phyloP scores from a whole-genome alignment of 352 stramenopile genomes.

The Pelagophyceae sp. region DNA sequence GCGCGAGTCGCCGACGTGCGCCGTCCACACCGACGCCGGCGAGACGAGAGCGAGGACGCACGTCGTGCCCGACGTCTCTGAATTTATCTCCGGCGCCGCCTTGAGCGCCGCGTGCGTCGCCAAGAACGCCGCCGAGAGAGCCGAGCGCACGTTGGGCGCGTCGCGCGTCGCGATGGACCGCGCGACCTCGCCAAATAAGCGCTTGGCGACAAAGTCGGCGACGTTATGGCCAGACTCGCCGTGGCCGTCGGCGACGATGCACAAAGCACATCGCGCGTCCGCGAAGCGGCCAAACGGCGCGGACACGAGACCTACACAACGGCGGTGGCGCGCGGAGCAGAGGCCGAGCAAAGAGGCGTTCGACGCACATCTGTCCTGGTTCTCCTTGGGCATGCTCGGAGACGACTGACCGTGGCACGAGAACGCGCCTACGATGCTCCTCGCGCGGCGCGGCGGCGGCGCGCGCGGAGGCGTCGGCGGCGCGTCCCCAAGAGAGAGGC shows the following conservation, averaged over 20 bases:
- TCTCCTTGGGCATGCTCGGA: constrained; percentile 54
- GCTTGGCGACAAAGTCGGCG: constrained; percentile 54
- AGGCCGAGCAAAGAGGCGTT: not conserved
- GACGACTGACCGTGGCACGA: constrained; percentile 57
- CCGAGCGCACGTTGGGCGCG: constrained; percentile 31
- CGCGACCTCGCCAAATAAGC: constrained; percentile 40
- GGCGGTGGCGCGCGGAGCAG: not conserved
- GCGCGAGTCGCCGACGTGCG: constrained; percentile 61
- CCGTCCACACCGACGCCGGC: constrained; percentile 43
- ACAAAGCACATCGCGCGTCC: constrained; percentile 49
- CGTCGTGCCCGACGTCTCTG: constrained; percentile 45
- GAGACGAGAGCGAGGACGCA: constrained; percentile 49
- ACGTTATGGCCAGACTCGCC: constrained; percentile 57
- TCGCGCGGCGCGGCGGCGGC: too few relatives aligned
- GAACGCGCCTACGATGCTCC: constrained; percentile 46
- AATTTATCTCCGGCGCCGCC: constrained; percentile 3
- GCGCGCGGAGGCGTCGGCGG: too few relatives aligned
- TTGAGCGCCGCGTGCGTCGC: not conserved
- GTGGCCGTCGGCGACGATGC: constrained; percentile 55
- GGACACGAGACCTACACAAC: constrained; percentile 35
- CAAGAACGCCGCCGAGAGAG: not conserved
- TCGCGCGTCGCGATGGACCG: constrained; percentile 35
- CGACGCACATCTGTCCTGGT: constrained; percentile 40
- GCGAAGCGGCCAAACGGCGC: constrained; percentile 53
- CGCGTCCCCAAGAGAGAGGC: not conserved